Percentiles rank a stretch among this genome's conserved stretches.
Conservation (phyloP, 1,284 basidiomycete species). For the Ustilago trichophora region DNA sequence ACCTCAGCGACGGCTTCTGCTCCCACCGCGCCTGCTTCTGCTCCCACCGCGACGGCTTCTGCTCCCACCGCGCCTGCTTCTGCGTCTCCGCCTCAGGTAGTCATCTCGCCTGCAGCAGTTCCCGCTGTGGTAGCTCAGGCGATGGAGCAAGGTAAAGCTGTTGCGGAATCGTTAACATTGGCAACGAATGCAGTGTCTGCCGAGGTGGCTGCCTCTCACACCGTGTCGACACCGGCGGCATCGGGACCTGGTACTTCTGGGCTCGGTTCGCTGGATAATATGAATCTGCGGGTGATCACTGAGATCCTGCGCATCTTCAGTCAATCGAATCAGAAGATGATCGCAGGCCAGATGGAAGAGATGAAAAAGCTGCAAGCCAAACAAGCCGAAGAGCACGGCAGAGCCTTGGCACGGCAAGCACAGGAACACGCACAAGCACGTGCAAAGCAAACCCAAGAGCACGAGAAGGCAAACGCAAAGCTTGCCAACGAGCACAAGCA, state of each 20-base stretch:
- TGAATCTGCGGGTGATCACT: conserved; percentile 19
- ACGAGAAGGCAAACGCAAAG: too few relatives aligned
- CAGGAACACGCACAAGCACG: background rate
- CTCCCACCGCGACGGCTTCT: background rate
- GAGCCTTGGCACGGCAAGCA: background rate
- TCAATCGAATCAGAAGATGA: conserved; percentile 10
- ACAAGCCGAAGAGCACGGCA: conserved; percentile 3
- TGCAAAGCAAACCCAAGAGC: background rate
- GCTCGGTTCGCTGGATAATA: conserved; percentile 7
- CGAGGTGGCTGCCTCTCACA: background rate
- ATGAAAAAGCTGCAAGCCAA: background rate
- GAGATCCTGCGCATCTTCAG: conserved; percentile 32
- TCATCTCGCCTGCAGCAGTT: background rate
- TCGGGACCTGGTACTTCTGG: background rate
- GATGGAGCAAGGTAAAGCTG: background rate
- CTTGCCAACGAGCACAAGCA: too few relatives aligned
- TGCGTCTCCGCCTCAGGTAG: background rate
- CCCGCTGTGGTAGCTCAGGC: background rate
- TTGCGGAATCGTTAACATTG: background rate
- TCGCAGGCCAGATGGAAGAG: background rate
- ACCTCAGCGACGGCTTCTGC: background rate
- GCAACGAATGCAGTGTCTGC: conserved; percentile 9
- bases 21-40: background rate
- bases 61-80: background rate
- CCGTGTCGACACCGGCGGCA: background rate